A percentile compares a stretch with the other conserved stretches of the same genome.
Conservation (phyloP, 805 yeast genomes). For the Yueomyces sp. region DNA sequence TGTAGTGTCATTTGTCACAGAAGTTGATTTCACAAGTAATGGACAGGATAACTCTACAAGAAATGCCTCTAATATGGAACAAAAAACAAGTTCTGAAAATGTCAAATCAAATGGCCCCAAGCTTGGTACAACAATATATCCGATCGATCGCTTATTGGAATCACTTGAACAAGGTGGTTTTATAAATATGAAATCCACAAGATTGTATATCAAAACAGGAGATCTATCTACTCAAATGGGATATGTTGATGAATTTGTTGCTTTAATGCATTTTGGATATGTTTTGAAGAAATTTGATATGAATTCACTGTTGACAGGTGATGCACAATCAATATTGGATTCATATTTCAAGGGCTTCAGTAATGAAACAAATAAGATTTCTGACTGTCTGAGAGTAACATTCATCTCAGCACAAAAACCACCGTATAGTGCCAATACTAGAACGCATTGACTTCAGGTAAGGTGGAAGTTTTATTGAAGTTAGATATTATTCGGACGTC, state of each 20-base stretch:
- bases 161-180: slow-evolving; percentile 19
- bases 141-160: slow-evolving; percentile 15
- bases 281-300: slow-evolving; percentile 7
- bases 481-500: too few relatives aligned
- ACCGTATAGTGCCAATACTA: background rate
- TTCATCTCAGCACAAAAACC: slow-evolving; percentile 21
- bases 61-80: slow-evolving; percentile 5
- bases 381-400: slow-evolving; percentile 16
- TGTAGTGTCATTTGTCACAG: slow-evolving; percentile 11
- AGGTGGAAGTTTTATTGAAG: too few relatives aligned
- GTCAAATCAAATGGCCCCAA: slow-evolving; percentile 16
- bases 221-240: slow-evolving; percentile 20
- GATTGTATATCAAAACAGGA: slow-evolving; percentile 16
- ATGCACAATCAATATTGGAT: too few relatives aligned
- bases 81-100: slow-evolving; percentile 12
- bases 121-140: slow-evolving; percentile 15
- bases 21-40: slow-evolving; percentile 12
- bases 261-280: slow-evolving; percentile 10
- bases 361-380: slow-evolving; percentile 10
- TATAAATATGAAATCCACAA: slow-evolving; percentile 15
- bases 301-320: slow-evolving; percentile 4
- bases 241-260: slow-evolving; percentile 15
- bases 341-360: too few relatives aligned
- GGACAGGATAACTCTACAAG: background rate
- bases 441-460: too few relatives aligned